phyloP scores from a whole-genome alignment of 208 protist genomes.

The Acanthamoeba culbertsoni region DNA sequence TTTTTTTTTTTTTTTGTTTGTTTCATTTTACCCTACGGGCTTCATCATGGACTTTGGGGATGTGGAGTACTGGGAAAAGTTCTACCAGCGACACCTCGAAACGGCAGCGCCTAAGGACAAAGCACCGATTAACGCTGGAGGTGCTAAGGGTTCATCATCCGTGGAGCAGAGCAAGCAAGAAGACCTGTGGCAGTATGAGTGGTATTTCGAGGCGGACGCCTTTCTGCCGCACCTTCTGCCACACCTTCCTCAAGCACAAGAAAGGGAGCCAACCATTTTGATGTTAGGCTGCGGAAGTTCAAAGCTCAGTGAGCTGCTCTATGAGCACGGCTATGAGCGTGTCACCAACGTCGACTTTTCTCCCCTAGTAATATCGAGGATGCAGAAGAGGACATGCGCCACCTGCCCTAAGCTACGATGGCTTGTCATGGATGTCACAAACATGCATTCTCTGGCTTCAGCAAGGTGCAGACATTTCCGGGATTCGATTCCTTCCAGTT shows the following conservation, averaged over 20 bases:
- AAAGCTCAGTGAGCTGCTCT: neutral
- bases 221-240: neutral
- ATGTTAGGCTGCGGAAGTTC: neutral
- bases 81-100: neutral
- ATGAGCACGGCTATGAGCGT: neutral
- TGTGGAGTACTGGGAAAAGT: neutral
- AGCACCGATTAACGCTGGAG: too few species aligned
- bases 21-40: neutral
- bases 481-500: neutral
- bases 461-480: too few species aligned
- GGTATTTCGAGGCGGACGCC: neutral
- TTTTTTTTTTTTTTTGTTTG: neutral
- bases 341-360: constrained; percentile 20
- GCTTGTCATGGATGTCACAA: neutral
- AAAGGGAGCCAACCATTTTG: neutral
- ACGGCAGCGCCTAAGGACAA: too few species aligned
- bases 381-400: neutral
- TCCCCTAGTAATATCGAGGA: neutral
- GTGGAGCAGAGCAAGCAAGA: neutral
- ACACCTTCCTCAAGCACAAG: neutral
- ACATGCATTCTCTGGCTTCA: neutral
- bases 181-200: neutral
- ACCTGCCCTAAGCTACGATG: neutral
- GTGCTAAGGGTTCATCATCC: too few species aligned
- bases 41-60: neutral